A percentile compares a stretch with the other conserved stretches of the same genome.
These are phyloP conservation scores for Flaveria trinervia DNA, from an alignment of 129 eudicot genomes.

Conservation along the genomic window DNA sequence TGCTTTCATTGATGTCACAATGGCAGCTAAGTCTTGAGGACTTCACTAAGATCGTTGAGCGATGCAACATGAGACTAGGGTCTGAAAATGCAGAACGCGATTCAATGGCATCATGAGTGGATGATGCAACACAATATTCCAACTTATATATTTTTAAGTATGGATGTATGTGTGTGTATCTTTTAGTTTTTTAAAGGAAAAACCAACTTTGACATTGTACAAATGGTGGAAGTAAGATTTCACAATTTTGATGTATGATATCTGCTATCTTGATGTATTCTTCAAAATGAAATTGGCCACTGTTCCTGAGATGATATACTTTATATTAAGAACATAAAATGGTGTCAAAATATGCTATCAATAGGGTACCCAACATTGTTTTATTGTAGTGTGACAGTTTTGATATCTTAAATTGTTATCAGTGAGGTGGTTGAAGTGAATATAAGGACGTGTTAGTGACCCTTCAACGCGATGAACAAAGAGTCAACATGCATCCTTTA, in stretches of 20 bases:
- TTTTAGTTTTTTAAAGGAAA: neutral
- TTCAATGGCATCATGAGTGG: constrained; percentile 29
- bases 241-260: neutral
- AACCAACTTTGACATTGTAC: neutral
- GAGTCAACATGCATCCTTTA: too few relatives aligned
- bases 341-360: too few relatives aligned
- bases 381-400: too few relatives aligned
- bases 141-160: neutral
- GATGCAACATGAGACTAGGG: constrained; percentile 71
- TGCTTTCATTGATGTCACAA: neutral
- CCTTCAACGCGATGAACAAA: neutral
- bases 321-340: too few relatives aligned
- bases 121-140: neutral
- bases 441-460: neutral
- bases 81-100: constrained; percentile 35
- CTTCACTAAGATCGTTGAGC: constrained; percentile 67
- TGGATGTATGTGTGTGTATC: neutral
- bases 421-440: neutral
- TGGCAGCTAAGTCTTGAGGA: constrained; percentile 85
- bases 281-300: too few relatives aligned
- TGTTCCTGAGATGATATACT: too few relatives aligned
- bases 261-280: too few relatives aligned
- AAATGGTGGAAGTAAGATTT: neutral
- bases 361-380: too few relatives aligned
- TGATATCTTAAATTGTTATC: too few relatives aligned